A percentile compares a stretch with the other conserved stretches of the same genome.
Evolutionary conservation across 768 basidiomycete species (phyloP).

Genomic region (Rhizopogon salebrosus): DNA sequence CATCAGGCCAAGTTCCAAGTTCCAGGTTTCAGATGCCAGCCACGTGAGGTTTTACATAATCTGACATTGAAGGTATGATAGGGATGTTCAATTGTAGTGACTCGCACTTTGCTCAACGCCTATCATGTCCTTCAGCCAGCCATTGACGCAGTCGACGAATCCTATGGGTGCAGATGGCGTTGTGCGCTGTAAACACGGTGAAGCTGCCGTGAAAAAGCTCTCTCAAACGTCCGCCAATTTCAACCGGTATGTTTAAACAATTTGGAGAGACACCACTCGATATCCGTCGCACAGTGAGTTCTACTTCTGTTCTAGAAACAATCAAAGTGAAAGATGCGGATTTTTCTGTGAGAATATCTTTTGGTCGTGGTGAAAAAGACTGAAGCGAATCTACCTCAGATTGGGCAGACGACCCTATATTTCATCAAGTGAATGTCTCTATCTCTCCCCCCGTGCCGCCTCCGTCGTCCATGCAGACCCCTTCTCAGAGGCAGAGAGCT

Average conservation of each 20-base stretch:
- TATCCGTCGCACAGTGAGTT: constrained; percentile 24
- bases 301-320: constrained; percentile 30
- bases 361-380: constrained; percentile 1
- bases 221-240: constrained; percentile 29
- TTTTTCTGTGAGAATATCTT: constrained; percentile 33
- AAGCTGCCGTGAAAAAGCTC: constrained; percentile 15
- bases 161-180: constrained; percentile 24
- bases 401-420: constrained; percentile 27
- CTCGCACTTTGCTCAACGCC: neutral
- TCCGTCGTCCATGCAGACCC: neutral
- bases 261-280: neutral
- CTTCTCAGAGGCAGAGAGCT: neutral
- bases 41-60: constrained; percentile 15
- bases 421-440: neutral
- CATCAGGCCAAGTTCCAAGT: too few relatives aligned
- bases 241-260: constrained; percentile 28
- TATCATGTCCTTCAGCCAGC: constrained; percentile 10
- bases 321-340: constrained; percentile 5
- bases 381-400: constrained; percentile 12
- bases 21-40: neutral
- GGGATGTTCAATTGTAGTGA: neutral
- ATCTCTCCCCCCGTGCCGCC: neutral
- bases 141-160: constrained; percentile 14
- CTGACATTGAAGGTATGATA: too few relatives aligned
- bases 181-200: constrained; percentile 32